Conservation (phyloP, 495 filamentous ascomycete species). For the Daldinia caldariorum region DNA sequence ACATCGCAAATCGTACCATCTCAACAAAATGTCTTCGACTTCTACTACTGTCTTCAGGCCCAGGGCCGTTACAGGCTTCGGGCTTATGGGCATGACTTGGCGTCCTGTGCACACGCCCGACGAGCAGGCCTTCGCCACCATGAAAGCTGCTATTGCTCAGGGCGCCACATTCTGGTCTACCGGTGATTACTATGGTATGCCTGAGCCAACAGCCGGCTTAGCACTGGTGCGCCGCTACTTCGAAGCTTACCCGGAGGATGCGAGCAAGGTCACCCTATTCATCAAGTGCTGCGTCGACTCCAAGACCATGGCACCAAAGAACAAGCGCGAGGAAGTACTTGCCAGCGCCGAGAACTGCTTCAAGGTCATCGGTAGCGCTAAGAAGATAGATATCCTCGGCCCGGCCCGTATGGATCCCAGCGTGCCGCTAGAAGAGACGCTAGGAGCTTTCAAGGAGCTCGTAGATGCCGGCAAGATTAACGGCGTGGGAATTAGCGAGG, state of each 20-base stretch:
- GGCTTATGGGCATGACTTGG: conserved; percentile 30
- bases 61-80: conserved; percentile 4
- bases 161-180: conserved; percentile 76
- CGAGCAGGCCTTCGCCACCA: conserved; percentile 67
- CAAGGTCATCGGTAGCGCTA: conserved; percentile 65
- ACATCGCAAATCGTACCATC: neutral
- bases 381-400: conserved; percentile 79
- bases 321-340: conserved; percentile 49
- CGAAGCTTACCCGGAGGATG: conserved; percentile 67
- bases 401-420: conserved; percentile 70
- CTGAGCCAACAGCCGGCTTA: conserved; percentile 46
- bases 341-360: conserved; percentile 65
- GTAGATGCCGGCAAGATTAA: conserved; percentile 74
- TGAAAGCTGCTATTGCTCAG: conserved; percentile 66
- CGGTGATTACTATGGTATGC: conserved; percentile 65
- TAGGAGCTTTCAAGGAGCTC: conserved; percentile 45
- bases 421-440: conserved; percentile 53
- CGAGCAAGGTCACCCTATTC: conserved; percentile 66
- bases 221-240: conserved; percentile 69
- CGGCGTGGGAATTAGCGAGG: conserved; percentile 73
- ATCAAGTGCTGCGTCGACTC: conserved; percentile 63
- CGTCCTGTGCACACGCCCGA: conserved; percentile 45
- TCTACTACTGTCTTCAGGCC: neutral
- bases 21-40: conserved; percentile 2
- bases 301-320: neutral